Conservation (phyloP, 139 green algal species). For the Spirogloea muscicola region DNA sequence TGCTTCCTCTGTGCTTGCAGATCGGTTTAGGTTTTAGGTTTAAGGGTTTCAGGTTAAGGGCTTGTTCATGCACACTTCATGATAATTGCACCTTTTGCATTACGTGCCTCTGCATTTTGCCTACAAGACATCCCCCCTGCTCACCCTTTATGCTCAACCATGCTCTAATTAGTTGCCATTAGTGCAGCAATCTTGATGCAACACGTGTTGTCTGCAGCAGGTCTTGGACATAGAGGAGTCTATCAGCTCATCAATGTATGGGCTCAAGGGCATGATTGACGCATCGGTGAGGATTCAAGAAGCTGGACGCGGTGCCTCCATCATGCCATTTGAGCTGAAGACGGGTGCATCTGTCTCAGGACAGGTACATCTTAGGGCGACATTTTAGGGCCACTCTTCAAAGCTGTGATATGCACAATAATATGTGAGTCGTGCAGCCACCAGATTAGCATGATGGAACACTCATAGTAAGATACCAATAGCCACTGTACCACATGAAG, state of each 20-base stretch:
- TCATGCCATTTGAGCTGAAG: conserved; percentile 93
- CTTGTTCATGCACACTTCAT: too few relatives aligned
- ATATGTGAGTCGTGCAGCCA: too few relatives aligned
- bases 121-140: not conserved
- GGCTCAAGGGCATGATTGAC: conserved; percentile 90
- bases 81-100: not conserved
- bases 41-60: too few relatives aligned
- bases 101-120: not conserved
- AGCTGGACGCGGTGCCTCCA: conserved; percentile 2
- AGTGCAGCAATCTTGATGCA: not conserved
- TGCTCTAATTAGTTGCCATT: not conserved
- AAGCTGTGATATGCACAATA: not conserved
- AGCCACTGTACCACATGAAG: too few relatives aligned
- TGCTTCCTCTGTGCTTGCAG: conserved; percentile 1
- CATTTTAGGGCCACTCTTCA: not conserved
- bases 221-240: conserved; percentile 92
- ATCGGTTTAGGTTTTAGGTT: too few relatives aligned
- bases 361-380: conserved; percentile 18
- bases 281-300: conserved; percentile 60
- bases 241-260: conserved; percentile 79
- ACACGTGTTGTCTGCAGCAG: conserved; percentile 15
- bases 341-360: conserved; percentile 58
- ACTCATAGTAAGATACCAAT: too few relatives aligned
- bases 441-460: too few relatives aligned
- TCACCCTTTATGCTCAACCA: too few relatives aligned